Evolutionary conservation across 2,329 filamentous ascomycete genomes (phyloP), one percentile per base, ranked within the genome.

Genomic region (Diplodia corticola): DNA sequence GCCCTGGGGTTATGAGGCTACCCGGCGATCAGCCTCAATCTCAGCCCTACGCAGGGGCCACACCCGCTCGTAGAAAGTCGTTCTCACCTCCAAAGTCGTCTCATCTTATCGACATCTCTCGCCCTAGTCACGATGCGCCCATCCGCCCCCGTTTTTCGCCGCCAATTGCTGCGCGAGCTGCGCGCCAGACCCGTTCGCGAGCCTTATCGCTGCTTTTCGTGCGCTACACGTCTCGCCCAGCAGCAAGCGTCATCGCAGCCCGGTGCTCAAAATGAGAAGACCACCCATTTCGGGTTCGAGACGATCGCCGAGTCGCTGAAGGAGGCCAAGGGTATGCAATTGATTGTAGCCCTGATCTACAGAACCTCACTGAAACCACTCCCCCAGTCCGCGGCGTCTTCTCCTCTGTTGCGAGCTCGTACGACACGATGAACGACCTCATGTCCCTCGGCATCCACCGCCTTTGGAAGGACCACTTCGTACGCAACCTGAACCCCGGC

Each of bases 391-490:
- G 91, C 68, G 88, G 87, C 49, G 95, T 99, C 67, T 99, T 99
- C 82, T 94, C 92, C 78, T 97, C 91, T 71, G 95, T 99, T 48
- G 95, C 95, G 71, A 89, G 91, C 69, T 92, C 91, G 20, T 99
- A 99, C 81, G 95, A 99, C 79, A 90, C 89, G 69, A 99, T 99
- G 95, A 99, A 99, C 81, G 95, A 99, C 78, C 86, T 98, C 71
- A 99, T 99, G 95, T 98, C 95, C 7, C 87, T 99, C 55, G 95
- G 95, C 65, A 93, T 97, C 80, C 95, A 99, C 79, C 91, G 95
- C 50, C 83, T 99, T 44, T 99, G 95, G 95, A 99, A 91, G 82
- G 94, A 98, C 80, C 89, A 97, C 80, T 99, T 98, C 78, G 94
- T 99, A 53, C 89, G 91, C 71, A 90, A 89, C 37, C 86, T 99